Conservation (phyloP, 352 stramenopile species). For the Phytophthora crassamura region DNA sequence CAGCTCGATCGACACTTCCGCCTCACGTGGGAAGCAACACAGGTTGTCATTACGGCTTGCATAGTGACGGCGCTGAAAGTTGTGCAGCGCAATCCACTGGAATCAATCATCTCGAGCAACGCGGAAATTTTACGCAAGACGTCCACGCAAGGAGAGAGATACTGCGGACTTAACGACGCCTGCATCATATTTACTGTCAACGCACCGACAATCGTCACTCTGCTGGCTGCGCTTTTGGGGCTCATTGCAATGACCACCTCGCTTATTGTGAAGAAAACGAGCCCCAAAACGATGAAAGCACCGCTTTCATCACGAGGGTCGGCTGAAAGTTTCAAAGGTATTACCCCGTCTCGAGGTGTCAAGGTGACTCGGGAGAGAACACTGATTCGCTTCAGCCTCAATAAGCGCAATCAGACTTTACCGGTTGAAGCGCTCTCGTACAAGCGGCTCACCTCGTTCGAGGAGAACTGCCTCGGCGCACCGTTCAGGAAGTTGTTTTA, state of each 20-base stretch:
- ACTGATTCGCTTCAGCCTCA: slow-evolving; percentile 12
- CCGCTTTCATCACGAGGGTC: neutral
- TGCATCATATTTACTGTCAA: slow-evolving; percentile 36
- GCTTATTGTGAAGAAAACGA: slow-evolving; percentile 21
- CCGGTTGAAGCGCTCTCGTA: neutral
- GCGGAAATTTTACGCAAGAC: slow-evolving; percentile 33
- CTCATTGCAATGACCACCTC: slow-evolving; percentile 11
- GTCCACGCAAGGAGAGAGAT: slow-evolving; percentile 11
- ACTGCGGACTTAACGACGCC: slow-evolving; percentile 24
- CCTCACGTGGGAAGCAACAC: slow-evolving; percentile 16
- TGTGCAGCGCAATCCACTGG: slow-evolving; percentile 22
- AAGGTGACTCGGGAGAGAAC: neutral
- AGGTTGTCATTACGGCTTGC: slow-evolving; percentile 17
- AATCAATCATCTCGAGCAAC: slow-evolving; percentile 25
- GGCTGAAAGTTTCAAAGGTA: neutral
- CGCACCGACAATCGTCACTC: slow-evolving; percentile 10
- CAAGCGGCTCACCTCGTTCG: slow-evolving; percentile 9
- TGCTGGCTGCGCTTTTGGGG: slow-evolving; percentile 13
- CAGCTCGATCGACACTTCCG: slow-evolving; percentile 18
- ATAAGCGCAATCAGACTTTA: slow-evolving; percentile 7
- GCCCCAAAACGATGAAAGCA: slow-evolving; percentile 5
- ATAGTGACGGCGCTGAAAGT: slow-evolving; percentile 8
- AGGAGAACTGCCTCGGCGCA: slow-evolving; percentile 11
- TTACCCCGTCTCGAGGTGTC: neutral
- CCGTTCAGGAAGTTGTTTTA: slow-evolving; percentile 12